Conservation (phyloP, 306 rosid genomes). For the Cucurbita ficifolia region DNA sequence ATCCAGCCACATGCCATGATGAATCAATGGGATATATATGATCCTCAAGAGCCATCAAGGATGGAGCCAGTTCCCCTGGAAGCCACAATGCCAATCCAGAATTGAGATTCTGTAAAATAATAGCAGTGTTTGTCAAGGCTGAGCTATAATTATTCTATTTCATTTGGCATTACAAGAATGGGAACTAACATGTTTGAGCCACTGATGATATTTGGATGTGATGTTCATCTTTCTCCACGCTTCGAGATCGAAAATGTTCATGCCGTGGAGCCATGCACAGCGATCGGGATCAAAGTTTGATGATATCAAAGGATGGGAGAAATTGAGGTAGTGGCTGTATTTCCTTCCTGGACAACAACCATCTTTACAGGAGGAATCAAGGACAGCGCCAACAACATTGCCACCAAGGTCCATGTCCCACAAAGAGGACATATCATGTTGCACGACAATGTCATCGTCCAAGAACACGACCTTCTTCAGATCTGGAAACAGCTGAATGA, state of each 20-base stretch:
- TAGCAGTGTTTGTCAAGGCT: background rate
- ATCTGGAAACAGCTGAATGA: constrained; percentile 83
- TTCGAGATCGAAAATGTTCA: constrained; percentile 64
- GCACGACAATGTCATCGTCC: constrained; percentile 85
- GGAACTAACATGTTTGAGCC: constrained; percentile 62
- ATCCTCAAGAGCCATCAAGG: constrained; percentile 64
- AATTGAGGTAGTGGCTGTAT: constrained; percentile 58
- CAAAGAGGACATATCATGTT: constrained; percentile 63
- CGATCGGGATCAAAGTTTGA: constrained; percentile 37
- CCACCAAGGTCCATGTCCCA: constrained; percentile 78
- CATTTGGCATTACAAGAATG: background rate
- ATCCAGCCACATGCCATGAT: constrained; percentile 43
- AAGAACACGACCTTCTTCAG: constrained; percentile 61
- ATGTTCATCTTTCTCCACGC: constrained; percentile 80
- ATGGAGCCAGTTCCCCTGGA: constrained; percentile 69
- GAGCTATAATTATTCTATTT: background rate
- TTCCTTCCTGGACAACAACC: constrained; percentile 55
- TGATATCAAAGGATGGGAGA: constrained; percentile 57
- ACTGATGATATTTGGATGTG: constrained; percentile 44
- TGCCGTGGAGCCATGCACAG: constrained; percentile 67
- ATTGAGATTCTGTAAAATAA: constrained; percentile 39
- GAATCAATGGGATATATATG: constrained; percentile 63
- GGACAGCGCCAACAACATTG: constrained; percentile 69
- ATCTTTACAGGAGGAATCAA: constrained; percentile 50
- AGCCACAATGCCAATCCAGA: constrained; percentile 46